phyloP scores from a whole-genome alignment of 2,329 filamentous ascomycete species.

The Penicillium sclerotiorum region DNA sequence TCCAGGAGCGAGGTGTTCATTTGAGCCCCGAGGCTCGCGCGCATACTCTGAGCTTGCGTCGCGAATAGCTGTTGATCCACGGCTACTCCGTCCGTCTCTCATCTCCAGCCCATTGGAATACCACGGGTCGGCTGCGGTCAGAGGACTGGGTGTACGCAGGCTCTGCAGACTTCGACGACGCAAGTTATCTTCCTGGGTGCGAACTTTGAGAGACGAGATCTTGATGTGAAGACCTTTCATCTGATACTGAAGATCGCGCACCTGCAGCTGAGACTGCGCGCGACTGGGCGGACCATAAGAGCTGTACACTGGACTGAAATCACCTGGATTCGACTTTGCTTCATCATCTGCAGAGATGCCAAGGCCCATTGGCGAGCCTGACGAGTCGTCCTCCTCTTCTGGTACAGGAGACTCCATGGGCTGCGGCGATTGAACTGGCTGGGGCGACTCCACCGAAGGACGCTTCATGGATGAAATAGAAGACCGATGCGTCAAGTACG shows the following conservation, averaged over 20 bases:
- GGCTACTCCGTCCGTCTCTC: constrained; percentile 34
- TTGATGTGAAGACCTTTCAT: constrained; percentile 84
- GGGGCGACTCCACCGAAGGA: constrained; percentile 9
- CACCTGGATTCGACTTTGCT: constrained; percentile 32
- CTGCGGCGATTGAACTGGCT: constrained; percentile 7
- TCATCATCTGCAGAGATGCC: constrained; percentile 32
- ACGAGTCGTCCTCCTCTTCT: constrained; percentile 19
- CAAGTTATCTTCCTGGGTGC: constrained; percentile 76
- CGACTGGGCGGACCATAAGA: constrained; percentile 56
- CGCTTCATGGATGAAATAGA: constrained; percentile 45
- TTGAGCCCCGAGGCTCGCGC: constrained; percentile 23
- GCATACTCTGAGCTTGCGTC: constrained; percentile 38
- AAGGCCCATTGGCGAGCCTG: constrained; percentile 28
- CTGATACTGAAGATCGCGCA: constrained; percentile 76
- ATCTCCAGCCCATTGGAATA: constrained; percentile 47
- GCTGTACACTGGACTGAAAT: constrained; percentile 41
- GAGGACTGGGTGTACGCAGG: constrained; percentile 74
- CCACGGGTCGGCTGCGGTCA: constrained; percentile 71
- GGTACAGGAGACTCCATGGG: constrained; percentile 7
- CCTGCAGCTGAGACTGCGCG: constrained; percentile 71
- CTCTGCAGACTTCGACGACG: constrained; percentile 76
- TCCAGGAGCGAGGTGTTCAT: constrained; percentile 15
- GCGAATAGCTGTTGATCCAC: constrained; percentile 39
- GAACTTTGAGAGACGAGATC: constrained; percentile 76
- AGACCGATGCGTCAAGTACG: constrained; percentile 37